These are phyloP conservation scores for Paratinospora sagittata DNA, from an alignment of 164 flowering plant species.

Conservation along the genomic window DNA sequence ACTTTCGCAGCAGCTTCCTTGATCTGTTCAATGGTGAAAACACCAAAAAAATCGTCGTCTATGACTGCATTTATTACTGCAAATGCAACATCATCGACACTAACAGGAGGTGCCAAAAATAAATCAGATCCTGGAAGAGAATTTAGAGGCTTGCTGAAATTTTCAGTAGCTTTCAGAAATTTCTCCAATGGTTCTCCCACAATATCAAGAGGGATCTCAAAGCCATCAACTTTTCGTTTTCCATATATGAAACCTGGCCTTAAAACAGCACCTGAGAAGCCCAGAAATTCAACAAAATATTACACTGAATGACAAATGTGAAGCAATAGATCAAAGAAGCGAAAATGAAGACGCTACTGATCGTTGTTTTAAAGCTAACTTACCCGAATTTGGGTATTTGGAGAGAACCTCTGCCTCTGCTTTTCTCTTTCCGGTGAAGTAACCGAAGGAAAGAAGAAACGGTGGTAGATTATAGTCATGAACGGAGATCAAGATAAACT, in stretches of 20 bases:
- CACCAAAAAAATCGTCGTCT: conserved; percentile 87
- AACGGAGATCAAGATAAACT: conserved; percentile 85
- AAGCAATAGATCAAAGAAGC: not conserved
- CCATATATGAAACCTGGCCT: conserved; percentile 97
- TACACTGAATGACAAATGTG: not conserved
- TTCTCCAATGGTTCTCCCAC: conserved; percentile 85
- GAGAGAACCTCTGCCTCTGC: conserved; percentile 94
- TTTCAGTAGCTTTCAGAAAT: conserved; percentile 54
- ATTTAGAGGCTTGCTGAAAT: conserved; percentile 57
- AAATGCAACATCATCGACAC: conserved; percentile 79
- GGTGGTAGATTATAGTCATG: conserved; percentile 93
- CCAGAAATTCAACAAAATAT: not conserved
- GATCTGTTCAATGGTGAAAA: conserved; percentile 90
- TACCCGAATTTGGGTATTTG: conserved; percentile 81
- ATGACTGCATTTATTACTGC: conserved; percentile 66
- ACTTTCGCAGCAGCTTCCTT: conserved; percentile 84
- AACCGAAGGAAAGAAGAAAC: conserved; percentile 70
- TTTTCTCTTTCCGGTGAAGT: conserved; percentile 91
- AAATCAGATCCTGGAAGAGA: conserved; percentile 92
- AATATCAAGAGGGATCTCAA: conserved; percentile 84
- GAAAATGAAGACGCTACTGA: not conserved
- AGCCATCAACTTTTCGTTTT: conserved; percentile 66
- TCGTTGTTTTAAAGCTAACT: not conserved
- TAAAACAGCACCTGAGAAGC: conserved; percentile 67
- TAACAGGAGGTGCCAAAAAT: conserved; percentile 86